These are phyloP conservation scores for Acorus gramineus DNA, from an alignment of 106 monocot genomes.

Conservation along the genomic window DNA sequence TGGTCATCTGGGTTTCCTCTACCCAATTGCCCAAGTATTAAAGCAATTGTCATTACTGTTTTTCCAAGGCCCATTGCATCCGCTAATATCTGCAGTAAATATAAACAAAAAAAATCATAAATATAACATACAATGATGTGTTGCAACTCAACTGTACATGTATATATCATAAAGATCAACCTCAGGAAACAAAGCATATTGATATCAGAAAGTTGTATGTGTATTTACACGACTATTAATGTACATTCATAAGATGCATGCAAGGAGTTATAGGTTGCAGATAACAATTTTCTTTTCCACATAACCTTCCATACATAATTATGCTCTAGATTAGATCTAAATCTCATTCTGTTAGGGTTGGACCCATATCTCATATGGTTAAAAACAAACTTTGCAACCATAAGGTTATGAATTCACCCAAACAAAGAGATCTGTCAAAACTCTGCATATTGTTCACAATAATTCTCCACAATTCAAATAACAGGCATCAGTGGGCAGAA, in stretches of 20 bases:
- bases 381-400: no score
- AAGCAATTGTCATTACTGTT: conserved; percentile 89
- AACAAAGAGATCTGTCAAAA: no score
- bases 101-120: neutral
- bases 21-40: conserved; percentile 48
- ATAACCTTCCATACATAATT: no score
- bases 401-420: no score
- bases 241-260: neutral
- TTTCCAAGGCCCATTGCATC: conserved; percentile 99
- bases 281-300: no score
- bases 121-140: neutral
- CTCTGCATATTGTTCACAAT: neutral
- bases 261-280: no score
- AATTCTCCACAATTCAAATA: neutral
- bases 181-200: neutral
- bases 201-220: no score
- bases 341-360: no score
- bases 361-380: no score
- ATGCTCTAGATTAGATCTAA: no score
- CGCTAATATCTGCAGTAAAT: conserved; percentile 51
- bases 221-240: neutral
- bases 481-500: neutral
- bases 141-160: no score
- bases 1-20: conserved; percentile 28
- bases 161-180: no score